Conservation (phyloP, 257 asterid species). For the Solanum pinnatisectum region DNA sequence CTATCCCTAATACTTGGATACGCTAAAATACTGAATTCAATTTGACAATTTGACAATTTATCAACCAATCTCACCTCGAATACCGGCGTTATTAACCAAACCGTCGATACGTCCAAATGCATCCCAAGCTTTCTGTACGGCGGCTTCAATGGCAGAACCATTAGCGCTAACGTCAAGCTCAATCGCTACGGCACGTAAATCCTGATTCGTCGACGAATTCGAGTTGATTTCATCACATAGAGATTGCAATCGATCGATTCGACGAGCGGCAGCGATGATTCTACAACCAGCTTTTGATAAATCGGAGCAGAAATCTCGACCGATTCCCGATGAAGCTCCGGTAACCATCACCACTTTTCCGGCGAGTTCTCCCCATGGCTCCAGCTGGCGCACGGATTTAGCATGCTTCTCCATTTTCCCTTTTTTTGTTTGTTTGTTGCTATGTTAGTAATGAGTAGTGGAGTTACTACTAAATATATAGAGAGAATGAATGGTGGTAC, state of each 20-base stretch:
- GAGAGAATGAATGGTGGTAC: background rate
- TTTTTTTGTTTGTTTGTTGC: background rate
- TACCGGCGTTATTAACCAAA: constrained; percentile 60
- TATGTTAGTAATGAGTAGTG: background rate
- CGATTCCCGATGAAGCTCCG: constrained; percentile 83
- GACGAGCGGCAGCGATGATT: constrained; percentile 63
- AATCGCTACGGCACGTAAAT: constrained; percentile 40
- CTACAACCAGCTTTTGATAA: constrained; percentile 64
- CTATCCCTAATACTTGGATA: background rate
- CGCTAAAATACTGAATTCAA: background rate
- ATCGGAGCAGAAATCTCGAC: constrained; percentile 56
- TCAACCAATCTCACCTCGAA: constrained; percentile 32
- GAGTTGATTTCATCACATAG: constrained; percentile 50
- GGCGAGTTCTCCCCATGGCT: constrained; percentile 52
- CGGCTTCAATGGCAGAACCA: constrained; percentile 26
- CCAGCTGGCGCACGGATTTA: constrained; percentile 13
- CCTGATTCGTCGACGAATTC: background rate
- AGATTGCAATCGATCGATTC: constrained; percentile 34
- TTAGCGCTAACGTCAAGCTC: constrained; percentile 49
- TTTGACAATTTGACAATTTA: no score
- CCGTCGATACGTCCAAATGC: constrained; percentile 55
- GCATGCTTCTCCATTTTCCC: background rate
- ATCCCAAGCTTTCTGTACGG: constrained; percentile 48
- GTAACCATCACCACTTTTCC: constrained; percentile 68
- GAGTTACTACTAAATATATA: background rate